Evolutionary conservation across 345 rosid genomes (phyloP), one percentile per base, ranked within the genome.

Genomic region (Hibiscus syriacus): DNA sequence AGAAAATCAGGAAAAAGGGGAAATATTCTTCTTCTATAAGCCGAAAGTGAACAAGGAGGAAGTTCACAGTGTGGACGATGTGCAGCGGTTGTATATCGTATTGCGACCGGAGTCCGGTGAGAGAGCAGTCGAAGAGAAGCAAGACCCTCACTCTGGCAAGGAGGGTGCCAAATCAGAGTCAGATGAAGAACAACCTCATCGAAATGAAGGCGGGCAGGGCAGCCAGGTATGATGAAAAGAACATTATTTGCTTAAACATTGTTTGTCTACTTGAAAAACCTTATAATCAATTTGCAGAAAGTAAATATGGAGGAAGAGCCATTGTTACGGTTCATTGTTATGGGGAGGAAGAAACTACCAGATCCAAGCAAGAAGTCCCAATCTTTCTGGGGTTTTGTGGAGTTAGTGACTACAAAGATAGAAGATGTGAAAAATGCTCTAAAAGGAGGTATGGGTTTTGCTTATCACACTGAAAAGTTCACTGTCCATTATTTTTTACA

Each of bases 321-420:
- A 1, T 64, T 86, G 74, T 6, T 89, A 74, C 78, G 94, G 29
- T 80, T 84, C 77, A 79, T 86, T 45, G 81, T 92, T 45, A 84
- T 83, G 90, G 94, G 90, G 22, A 64, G 79, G 63, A 92, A 92
- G 75, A 78, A 74, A 72, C 84, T 89, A 57, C 98, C 92, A 1
- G 85, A 87, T 72, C 92, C 87, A 3, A 72, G 80, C 69, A 73
- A 85, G 72, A 84, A 71, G 41, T 78, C 83, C 16, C 86, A 74
- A 34, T 85, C 94, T 13, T 87, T 70, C 38, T 87, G 94, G 98
- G 90, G 96, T 1, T 92, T 85, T 67, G 88, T 92, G 2, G 94
- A 86, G 23, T 49, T 85, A 83, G 92, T 92, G 55, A 83, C 90
- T 11, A 82, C 79, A 2, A 71, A 78, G n/a, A 79, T 83, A 10